Conservation (phyloP, 2,329 filamentous ascomycete species). For the Cytospora schulzeri region DNA sequence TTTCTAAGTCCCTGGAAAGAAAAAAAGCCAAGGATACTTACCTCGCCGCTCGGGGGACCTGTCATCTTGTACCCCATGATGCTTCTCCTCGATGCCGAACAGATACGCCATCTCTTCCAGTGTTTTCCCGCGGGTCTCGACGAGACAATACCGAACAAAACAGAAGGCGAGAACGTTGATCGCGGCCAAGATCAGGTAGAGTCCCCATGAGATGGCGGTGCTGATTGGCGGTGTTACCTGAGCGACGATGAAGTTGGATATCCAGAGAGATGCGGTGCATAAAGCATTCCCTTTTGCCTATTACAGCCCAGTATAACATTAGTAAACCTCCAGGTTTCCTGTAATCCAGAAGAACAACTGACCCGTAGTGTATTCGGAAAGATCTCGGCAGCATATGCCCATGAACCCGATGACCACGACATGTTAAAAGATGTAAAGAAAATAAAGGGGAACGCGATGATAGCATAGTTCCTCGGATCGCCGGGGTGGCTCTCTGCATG, state of each 20-base stretch:
- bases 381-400: constrained; percentile 38
- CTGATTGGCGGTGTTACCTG: constrained; percentile 33
- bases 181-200: constrained; percentile 34
- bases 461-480: constrained; percentile 33
- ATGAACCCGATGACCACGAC: constrained; percentile 37
- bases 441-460: constrained; percentile 36
- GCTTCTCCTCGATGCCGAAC: constrained; percentile 32
- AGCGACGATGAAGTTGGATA: constrained; percentile 36
- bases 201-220: constrained; percentile 33
- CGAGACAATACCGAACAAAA: constrained; percentile 34
- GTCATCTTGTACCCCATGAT: background rate
- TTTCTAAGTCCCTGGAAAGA: background rate
- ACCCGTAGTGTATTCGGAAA: constrained; percentile 36
- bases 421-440: constrained; percentile 38
- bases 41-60: constrained; percentile 20
- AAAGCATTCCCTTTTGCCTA: constrained; percentile 37
- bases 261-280: constrained; percentile 36
- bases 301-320: background rate
- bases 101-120: constrained; percentile 35
- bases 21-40: background rate
- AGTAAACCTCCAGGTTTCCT: background rate
- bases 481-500: constrained; percentile 34
- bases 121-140: constrained; percentile 32
- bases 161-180: constrained; percentile 35
- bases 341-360: constrained; percentile 17